A percentile compares a stretch with the other conserved stretches of the same genome.
These are phyloP conservation scores for Closterium sp. DNA, from an alignment of 139 green algal species.

Conservation along the genomic window DNA sequence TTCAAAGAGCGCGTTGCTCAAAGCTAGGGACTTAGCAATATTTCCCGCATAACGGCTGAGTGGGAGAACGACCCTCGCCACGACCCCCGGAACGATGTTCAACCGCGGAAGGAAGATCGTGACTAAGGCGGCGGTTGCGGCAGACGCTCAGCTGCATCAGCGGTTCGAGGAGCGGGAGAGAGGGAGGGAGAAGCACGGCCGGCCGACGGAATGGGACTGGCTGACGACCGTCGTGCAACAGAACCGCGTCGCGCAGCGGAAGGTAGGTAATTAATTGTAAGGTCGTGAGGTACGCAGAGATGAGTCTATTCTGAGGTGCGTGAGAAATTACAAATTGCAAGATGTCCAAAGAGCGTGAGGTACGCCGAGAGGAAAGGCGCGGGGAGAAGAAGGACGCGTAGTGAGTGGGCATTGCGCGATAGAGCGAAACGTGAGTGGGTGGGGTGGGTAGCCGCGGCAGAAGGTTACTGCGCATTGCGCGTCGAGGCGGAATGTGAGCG, in stretches of 20 bases:
- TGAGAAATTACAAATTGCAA: neutral
- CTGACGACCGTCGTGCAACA: slow-evolving; percentile 11
- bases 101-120: neutral
- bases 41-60: too few relatives aligned
- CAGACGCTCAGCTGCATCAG: neutral
- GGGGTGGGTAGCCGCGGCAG: too few relatives aligned
- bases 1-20: too few relatives aligned
- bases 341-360: neutral
- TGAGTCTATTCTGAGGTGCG: too few relatives aligned
- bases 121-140: neutral
- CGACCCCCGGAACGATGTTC: neutral
- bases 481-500: neutral
- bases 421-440: neutral
- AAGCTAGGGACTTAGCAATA: too few relatives aligned
- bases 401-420: too few relatives aligned
- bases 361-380: too few relatives aligned
- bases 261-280: neutral
- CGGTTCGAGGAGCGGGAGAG: neutral
- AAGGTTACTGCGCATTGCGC: neutral
- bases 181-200: neutral
- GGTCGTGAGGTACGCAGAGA: too few relatives aligned
- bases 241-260: neutral
- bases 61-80: too few relatives aligned
- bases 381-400: too few relatives aligned
- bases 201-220: neutral